Evolutionary conservation across 331 rosid genomes (phyloP).

Genomic region (Acacia concinna): DNA sequence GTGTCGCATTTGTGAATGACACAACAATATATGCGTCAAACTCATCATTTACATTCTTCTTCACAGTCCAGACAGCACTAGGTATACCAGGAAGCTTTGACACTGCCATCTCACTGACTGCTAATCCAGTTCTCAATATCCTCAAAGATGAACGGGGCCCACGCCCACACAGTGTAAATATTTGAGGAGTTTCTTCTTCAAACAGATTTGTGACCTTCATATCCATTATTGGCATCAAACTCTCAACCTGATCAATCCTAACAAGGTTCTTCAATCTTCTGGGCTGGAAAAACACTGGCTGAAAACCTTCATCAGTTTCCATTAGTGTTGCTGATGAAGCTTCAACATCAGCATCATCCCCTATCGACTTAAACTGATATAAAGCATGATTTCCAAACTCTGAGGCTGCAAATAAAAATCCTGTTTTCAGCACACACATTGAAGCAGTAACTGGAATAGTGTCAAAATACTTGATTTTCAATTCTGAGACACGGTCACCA

Average conservation of each 20-base stretch:
- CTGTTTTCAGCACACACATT: conserved; percentile 90
- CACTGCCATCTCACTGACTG: conserved; percentile 98
- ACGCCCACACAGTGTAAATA: conserved; percentile 88
- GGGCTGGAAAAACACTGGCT: conserved; percentile 89
- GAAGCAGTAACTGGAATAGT: conserved; percentile 91
- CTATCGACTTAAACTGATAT: conserved; percentile 84
- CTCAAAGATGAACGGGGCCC: conserved; percentile 97
- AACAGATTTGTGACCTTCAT: conserved; percentile 86
- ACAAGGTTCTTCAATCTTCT: conserved; percentile 87
- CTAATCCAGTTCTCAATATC: conserved; percentile 92
- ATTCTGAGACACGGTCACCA: conserved; percentile 70
- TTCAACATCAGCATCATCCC: conserved; percentile 93
- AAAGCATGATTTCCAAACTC: conserved; percentile 91
- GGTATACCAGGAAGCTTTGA: conserved; percentile 95
- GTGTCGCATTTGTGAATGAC: conserved; percentile 91
- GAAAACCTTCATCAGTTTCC: conserved; percentile 93
- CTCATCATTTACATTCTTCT: conserved; percentile 84
- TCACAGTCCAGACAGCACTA: conserved; percentile 97
- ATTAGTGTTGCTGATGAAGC: conserved; percentile 75
- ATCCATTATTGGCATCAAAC: conserved; percentile 91
- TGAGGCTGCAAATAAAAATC: conserved; percentile 87
- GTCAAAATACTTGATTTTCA: conserved; percentile 89
- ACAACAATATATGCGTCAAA: conserved; percentile 96
- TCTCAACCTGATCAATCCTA: conserved; percentile 92
- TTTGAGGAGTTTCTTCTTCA: conserved; percentile 95